Evolutionary conservation across 352 stramenopile species (phyloP), one percentile per base, ranked within the genome.

Genomic region (Globisporangium irregulare): DNA sequence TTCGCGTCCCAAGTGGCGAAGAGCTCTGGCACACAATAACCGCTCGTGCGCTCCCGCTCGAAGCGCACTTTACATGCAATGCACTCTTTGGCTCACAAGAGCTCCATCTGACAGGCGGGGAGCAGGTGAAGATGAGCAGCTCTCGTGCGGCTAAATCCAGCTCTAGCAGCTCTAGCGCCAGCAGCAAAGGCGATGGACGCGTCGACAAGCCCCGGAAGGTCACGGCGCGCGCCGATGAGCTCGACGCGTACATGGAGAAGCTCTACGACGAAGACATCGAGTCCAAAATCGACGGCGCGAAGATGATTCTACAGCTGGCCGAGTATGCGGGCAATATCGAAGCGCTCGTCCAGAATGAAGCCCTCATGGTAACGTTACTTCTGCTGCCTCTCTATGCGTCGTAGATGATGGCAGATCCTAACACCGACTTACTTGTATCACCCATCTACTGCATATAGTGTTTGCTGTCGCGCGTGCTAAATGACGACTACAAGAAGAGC

Each of bases 401-500:
- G 27, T 32, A 32, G 27, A 32, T 32, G 27, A 32, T 32, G 27
- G 27, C 27, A 32, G 3, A 32, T 32, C 27, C 27, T 32, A 6
- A 34, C 32, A 8, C 32, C 51, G 14, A 25, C 43, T 48, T n/a
- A 27, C 22, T 22, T 54, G 3, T 32, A 18, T 34, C 12, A 8
- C 18, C 27, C 62, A 32, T 34, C 9, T 22, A 25, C 6, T 71
- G 22, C 14, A 4, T 27, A 64, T 57, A 92, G 87, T 84, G 91
- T 62, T 83, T 98, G 10, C 76, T 99, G 7, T 97, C 92, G 51
- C 87, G 96, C 20, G 89, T 98, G 20, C 78, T 99, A 34, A 95
- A 95, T 59, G 96, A 99, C 73, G 95, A 98, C 64, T 98, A 97
- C 82, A 97, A 97, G 74, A 97, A 98, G 73, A 96, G 81, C 61